phyloP scores from a whole-genome alignment of 2,329 filamentous ascomycete genomes.

The Byssothecium circinans region DNA sequence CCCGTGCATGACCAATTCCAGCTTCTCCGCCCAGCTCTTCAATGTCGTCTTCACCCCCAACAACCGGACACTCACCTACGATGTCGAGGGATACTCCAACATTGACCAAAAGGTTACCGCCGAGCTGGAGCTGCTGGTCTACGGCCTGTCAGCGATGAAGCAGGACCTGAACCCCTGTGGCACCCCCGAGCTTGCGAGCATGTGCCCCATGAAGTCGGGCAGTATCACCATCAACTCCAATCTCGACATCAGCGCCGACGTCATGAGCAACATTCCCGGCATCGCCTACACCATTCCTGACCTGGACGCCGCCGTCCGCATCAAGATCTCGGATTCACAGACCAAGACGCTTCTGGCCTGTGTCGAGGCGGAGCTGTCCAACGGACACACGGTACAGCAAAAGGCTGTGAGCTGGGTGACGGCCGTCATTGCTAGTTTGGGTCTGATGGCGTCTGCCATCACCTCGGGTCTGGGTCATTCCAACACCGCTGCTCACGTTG shows the following conservation, averaged over 20 bases:
- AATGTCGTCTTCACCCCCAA: conserved; percentile 77
- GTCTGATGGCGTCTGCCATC: conserved; percentile 80
- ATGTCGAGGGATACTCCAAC: conserved; percentile 79
- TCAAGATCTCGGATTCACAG: conserved; percentile 74
- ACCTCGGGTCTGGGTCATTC: conserved; percentile 89
- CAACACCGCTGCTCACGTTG: conserved; percentile 92
- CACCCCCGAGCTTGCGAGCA: conserved; percentile 55
- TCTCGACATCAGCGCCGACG: conserved; percentile 57
- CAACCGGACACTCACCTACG: conserved; percentile 72
- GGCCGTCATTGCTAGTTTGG: conserved; percentile 82
- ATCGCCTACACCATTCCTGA: conserved; percentile 91
- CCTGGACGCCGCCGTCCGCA: conserved; percentile 80
- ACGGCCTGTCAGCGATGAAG: conserved; percentile 74
- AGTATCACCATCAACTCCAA: conserved; percentile 77
- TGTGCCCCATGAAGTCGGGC: conserved; percentile 90
- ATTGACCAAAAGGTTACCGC: conserved; percentile 82
- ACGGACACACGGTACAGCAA: conserved; percentile 89
- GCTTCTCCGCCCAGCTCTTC: conserved; percentile 88
- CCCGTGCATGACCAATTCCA: conserved; percentile 79
- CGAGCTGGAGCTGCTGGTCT: conserved; percentile 74
- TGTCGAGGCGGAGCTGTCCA: conserved; percentile 83
- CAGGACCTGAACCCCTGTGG: conserved; percentile 75
- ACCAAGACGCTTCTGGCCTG: conserved; percentile 73
- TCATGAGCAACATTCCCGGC: conserved; percentile 68
- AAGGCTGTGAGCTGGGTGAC: conserved; percentile 87